Base-by-base conservation (phyloP, 2,329 filamentous ascomycete species). In the Exophiala lecanii-corni region DNA sequence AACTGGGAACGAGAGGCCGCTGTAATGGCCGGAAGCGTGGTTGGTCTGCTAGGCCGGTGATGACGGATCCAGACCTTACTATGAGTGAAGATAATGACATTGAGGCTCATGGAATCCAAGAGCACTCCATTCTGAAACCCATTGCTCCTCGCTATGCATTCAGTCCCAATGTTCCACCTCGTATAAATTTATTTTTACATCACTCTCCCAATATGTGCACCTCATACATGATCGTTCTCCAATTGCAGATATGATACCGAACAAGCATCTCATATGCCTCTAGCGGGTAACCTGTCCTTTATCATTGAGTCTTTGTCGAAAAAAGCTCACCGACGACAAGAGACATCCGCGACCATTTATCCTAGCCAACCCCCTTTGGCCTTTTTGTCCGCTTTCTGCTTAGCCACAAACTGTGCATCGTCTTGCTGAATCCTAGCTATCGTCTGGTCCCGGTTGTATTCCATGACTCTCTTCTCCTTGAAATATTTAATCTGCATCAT, bases 401-500 rank as follows among this genome's bases (percentile, higher is more conserved):
- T 62, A 32, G 63, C 57, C 62, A 86, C 73, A 64, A 76, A 73
- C 51, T 75, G 71, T 9, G 84, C 86, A 51, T 85, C 84, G 63
- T 91, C 83, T 35, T 74, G 75, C 61, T 84, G 75, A 57, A 95
- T 77, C 61, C 80, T 79, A 57, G 84, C 82, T 53, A 95, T 71
- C 17, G 87, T 84, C 67, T 82, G 74, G 59, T 86, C 83, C 67
- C 91, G 88, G 57, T 94, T 86, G 60, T 86, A 77, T 57, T 98
- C 92, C 68, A 94, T 91, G 25, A 97, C 87, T 58, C 92, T 77
- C 69, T 89, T 85, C 67, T 96, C 89, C 73, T 97, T 96, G 70
- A 98, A 98, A 67, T 98, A 97, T 68, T 89, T 88, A 49, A 96
- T 86, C 87, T 92, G n/a, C n/a, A 57, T 41, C 55, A n/a, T 33